Evolutionary conservation across 805 yeast genomes (phyloP).

Genomic region (Wickerhamomyces silvicola): DNA sequence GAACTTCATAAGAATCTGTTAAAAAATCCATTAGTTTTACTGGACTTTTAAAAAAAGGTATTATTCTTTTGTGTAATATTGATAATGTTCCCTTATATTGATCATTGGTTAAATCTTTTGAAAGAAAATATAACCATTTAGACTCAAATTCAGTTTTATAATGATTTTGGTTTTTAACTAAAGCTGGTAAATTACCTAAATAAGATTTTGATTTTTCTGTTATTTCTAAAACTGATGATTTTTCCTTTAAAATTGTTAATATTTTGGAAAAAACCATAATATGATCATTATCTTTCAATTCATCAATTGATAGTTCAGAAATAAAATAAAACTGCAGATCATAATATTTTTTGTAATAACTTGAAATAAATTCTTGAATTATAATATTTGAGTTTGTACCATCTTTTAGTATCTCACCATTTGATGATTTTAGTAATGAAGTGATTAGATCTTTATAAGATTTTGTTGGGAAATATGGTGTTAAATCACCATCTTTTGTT

Average conservation of each 20-base stretch:
- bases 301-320: slow-evolving; percentile 34
- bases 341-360: slow-evolving; percentile 51
- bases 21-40: slow-evolving; percentile 87
- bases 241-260: slow-evolving; percentile 31
- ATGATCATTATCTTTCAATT: slow-evolving; percentile 8
- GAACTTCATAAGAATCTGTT: slow-evolving; percentile 71
- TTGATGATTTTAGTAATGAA: slow-evolving; percentile 29
- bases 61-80: slow-evolving; percentile 74
- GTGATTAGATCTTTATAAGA: slow-evolving; percentile 38
- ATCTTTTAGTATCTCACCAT: slow-evolving; percentile 37
- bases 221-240: slow-evolving; percentile 25
- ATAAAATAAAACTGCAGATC: slow-evolving; percentile 77
- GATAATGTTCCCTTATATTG: slow-evolving; percentile 68
- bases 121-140: slow-evolving; percentile 54
- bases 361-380: slow-evolving; percentile 48
- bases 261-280: slow-evolving; percentile 28
- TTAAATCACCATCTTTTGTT: slow-evolving; percentile 15
- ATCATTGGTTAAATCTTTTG: slow-evolving; percentile 33
- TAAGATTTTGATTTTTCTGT: slow-evolving; percentile 31
- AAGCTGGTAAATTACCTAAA: slow-evolving; percentile 41
- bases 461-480: slow-evolving; percentile 57
- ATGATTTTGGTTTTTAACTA: slow-evolving; percentile 30
- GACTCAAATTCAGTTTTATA: slow-evolving; percentile 67
- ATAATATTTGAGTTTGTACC: slow-evolving; percentile 42
- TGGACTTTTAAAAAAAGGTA: slow-evolving; percentile 77